phyloP scores from a whole-genome alignment of 2,329 filamentous ascomycete genomes.

The Coleophoma eucalyptorum region DNA sequence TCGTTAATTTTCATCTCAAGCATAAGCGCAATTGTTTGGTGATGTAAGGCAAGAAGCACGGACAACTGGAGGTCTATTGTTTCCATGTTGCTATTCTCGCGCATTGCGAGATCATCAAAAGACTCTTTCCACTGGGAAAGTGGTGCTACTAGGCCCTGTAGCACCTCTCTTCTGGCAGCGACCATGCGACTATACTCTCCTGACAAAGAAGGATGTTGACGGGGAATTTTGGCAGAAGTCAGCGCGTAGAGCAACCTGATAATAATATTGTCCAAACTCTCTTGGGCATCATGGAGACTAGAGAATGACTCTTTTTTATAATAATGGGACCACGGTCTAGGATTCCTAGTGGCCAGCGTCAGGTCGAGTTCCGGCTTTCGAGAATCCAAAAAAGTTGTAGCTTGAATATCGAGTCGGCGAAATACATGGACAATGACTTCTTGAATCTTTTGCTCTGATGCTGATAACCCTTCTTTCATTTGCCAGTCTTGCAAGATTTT shows the following conservation, averaged over 20 bases:
- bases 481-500: slow-evolving; percentile 6
- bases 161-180: background rate
- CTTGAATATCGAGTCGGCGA: slow-evolving; percentile 12
- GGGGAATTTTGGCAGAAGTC: background rate
- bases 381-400: slow-evolving; percentile 10
- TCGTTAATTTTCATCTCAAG: slow-evolving; percentile 5
- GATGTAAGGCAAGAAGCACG: slow-evolving; percentile 3
- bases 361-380: slow-evolving; percentile 6
- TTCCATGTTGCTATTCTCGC: slow-evolving; percentile 1
- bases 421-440: slow-evolving; percentile 5
- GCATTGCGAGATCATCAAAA: slow-evolving; percentile 3
- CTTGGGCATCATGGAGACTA: slow-evolving; percentile 4
- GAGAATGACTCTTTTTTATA: background rate
- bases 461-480: background rate
- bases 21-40: slow-evolving; percentile 6
- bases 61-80: slow-evolving; percentile 4
- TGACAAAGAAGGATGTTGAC: too few relatives aligned
- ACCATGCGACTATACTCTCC: background rate
- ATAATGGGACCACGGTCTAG: background rate
- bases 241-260: slow-evolving; percentile 10
- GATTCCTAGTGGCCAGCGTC: background rate
- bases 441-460: slow-evolving; percentile 1
- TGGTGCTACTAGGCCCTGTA: background rate
- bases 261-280: slow-evolving; percentile 6
- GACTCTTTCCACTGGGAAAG: slow-evolving; percentile 4